Base-by-base conservation (phyloP, 257 asterid genomes). In the Solanum acaule region DNA sequence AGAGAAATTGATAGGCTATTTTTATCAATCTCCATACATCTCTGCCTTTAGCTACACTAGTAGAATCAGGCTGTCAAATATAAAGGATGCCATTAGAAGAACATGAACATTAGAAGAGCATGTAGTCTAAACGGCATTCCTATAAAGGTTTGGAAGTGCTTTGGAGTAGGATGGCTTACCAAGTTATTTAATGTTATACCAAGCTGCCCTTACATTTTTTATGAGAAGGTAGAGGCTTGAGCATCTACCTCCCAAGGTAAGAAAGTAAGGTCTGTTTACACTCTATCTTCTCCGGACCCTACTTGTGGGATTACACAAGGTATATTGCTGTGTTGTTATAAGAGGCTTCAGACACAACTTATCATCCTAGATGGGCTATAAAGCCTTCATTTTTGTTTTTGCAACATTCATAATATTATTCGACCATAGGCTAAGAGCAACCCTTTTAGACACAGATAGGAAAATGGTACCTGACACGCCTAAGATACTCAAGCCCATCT, bases 401-500 rank as follows among this genome's bases (percentile, higher is more conserved):
- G 27, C 5, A 46, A 46, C 68, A 79, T 44, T 31, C 67, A 79
- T 44, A 27, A 16, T 59, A 79, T 79, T n/a, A 75, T 37, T 13
- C 31, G n/a, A 75, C 33, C 67, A 79, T 79, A 79, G 40, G 67
- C 16, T 79, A 27, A 79, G 67, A 79, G 67, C 79, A 52, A 34
- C 31, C 59, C 35, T 86, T 76, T 68, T 86, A 71, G 72, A 88
- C 76, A 83, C 18, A 33, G 44, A 89, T 77, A 42, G 72, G 38
- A 90, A 90, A 88, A 86, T 38, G 49, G 83, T 94, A 71, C 78
- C 78, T 96, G 63, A 97, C 99, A 86, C 99, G 99, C 93, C 99
- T 93, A 87, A 97, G 98, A 92, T 92, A 97, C 90, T 97, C 99
- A 44, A 97, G 93, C 72, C 99, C 99, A 91, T 97, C 99, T 86